A percentile compares a stretch with the other conserved stretches of the same genome.
Conservation (phyloP, 2,329 filamentous ascomycete species). For the Sporothrix pallida region DNA sequence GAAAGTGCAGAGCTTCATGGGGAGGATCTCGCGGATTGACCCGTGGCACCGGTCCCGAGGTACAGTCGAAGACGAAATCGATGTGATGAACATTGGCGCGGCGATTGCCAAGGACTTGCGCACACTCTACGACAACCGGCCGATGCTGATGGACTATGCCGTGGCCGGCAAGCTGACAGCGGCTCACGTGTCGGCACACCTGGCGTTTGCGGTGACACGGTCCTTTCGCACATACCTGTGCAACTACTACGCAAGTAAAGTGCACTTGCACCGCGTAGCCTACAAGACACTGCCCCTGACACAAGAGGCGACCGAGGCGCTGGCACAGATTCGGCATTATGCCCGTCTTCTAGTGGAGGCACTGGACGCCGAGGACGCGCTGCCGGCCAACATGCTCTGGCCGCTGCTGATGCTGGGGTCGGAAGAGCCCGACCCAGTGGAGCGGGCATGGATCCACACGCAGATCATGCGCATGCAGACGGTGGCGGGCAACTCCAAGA, state of each 20-base stretch:
- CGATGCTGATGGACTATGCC: conserved; percentile 62
- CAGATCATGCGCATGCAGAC: conserved; percentile 57
- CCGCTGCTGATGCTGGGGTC: conserved; percentile 61
- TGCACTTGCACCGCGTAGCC: conserved; percentile 63
- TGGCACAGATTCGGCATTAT: conserved; percentile 56
- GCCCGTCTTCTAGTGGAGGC: conserved; percentile 53
- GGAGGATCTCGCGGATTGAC: conserved; percentile 61
- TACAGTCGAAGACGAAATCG: conserved; percentile 63
- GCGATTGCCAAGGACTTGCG: conserved; percentile 58
- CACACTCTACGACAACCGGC: conserved; percentile 57
- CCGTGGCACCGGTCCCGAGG: conserved; percentile 61
- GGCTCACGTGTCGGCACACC: conserved; percentile 54
- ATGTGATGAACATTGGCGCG: conserved; percentile 61
- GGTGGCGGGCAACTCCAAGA: conserved; percentile 52
- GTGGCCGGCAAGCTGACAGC: conserved; percentile 57
- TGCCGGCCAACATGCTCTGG: conserved; percentile 64
- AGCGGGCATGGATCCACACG: conserved; percentile 57
- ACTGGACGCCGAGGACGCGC: conserved; percentile 50
- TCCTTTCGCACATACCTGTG: conserved; percentile 62
- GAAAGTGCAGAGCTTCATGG: conserved; percentile 63
- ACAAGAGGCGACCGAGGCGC: conserved; percentile 54
- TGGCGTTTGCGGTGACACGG: conserved; percentile 57
- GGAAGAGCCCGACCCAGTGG: conserved; percentile 57
- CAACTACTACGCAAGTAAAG: conserved; percentile 62
- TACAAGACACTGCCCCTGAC: conserved; percentile 61